Percentiles rank a stretch among this genome's conserved stretches.
These are phyloP conservation scores for Brasilioporus rufonigricans DNA, from an alignment of 768 basidiomycete genomes.

Conservation along the genomic window DNA sequence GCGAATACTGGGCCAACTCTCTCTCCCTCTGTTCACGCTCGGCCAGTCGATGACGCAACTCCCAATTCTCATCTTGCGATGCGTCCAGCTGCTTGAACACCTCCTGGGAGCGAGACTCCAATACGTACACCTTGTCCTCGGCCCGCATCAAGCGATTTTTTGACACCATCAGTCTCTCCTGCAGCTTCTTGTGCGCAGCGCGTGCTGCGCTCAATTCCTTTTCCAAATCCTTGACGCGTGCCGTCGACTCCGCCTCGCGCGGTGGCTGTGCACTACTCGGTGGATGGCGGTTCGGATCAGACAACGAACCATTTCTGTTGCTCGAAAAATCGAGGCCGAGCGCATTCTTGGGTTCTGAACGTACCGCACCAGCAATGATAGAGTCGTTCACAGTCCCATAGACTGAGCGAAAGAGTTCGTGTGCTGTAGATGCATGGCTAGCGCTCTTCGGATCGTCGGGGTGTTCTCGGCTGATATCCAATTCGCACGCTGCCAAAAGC, in stretches of 20 bases:
- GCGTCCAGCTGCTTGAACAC: conserved; percentile 17
- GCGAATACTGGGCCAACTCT: conserved; percentile 15
- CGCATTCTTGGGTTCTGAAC: conserved; percentile 15
- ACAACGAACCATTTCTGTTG: not conserved
- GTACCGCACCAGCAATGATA: conserved; percentile 17
- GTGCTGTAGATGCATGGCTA: conserved; percentile 20
- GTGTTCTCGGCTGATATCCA: conserved; percentile 31
- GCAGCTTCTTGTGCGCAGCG: conserved; percentile 13
- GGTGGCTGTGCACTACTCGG: not conserved
- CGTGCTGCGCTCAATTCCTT: conserved; percentile 21
- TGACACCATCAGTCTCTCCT: conserved; percentile 19
- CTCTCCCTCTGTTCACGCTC: conserved; percentile 22
- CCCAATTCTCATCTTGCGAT: conserved; percentile 19
- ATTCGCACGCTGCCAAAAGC: conserved; percentile 32
- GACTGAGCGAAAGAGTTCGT: conserved; percentile 30
- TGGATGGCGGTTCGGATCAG: not conserved
- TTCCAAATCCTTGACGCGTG: conserved; percentile 24
- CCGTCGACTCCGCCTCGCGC: not conserved
- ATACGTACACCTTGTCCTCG: conserved; percentile 11
- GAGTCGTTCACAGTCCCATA: conserved; percentile 26
- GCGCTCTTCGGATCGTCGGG: conserved; percentile 18
- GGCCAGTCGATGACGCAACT: conserved; percentile 22
- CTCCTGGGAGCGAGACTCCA: conserved; percentile 25
- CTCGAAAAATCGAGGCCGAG: conserved; percentile 28
- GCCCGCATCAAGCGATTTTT: conserved; percentile 12